These are phyloP conservation scores for Geotrichum restrictum DNA, from an alignment of 1,139 yeast genomes.

Conservation along the genomic window DNA sequence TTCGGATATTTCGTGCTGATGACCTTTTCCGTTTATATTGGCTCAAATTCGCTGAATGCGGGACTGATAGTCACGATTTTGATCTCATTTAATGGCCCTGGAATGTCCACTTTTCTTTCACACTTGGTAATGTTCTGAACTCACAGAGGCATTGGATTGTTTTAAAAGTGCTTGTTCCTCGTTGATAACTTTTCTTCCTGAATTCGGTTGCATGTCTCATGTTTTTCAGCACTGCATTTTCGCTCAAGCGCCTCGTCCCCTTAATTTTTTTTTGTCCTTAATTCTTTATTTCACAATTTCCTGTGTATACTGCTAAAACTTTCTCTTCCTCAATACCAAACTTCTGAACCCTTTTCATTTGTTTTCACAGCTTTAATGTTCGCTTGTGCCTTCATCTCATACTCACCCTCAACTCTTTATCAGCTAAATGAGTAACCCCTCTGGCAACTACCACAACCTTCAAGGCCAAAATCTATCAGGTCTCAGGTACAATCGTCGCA, in stretches of 20 bases:
- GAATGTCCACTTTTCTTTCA: neutral
- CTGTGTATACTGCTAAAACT: neutral
- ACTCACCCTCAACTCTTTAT: neutral
- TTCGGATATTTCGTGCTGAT: neutral
- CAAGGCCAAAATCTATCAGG: neutral
- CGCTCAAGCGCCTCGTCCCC: conserved; percentile 4
- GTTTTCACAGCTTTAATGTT: neutral
- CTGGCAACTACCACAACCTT: neutral
- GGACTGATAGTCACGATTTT: neutral
- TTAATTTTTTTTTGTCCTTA: conserved; percentile 3
- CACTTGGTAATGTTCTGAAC: neutral
- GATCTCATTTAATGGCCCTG: neutral
- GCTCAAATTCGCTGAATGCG: neutral
- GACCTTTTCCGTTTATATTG: neutral
- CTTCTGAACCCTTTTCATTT: neutral
- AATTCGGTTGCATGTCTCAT: conserved; percentile 4
- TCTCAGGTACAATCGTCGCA: conserved; percentile 4
- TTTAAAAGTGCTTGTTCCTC: neutral
- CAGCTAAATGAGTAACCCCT: neutral
- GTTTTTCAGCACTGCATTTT: neutral
- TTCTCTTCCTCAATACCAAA: neutral
- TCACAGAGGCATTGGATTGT: neutral
- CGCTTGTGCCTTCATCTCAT: neutral
- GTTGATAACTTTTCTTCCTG: neutral
- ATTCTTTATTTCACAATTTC: neutral